phyloP scores from a whole-genome alignment of 139 green algal species.

The Chlamydomonas eustigma region DNA sequence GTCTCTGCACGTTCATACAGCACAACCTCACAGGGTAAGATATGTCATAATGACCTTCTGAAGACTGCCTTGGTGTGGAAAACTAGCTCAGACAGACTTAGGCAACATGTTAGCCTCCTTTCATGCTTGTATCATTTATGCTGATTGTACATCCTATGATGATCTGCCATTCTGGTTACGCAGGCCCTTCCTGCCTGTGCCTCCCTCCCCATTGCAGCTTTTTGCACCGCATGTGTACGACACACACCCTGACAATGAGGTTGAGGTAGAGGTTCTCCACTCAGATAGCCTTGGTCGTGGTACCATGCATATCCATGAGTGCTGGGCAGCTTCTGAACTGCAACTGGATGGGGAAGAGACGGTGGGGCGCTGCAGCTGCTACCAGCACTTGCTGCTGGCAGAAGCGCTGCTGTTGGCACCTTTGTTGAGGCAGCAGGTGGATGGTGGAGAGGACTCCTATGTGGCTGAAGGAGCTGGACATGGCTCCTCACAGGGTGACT shows the following conservation, averaged over 20 bases:
- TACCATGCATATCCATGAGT: slow-evolving; percentile 24
- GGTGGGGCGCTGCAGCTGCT: slow-evolving; percentile 29
- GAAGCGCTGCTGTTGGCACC: slow-evolving; percentile 47
- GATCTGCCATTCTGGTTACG: too few species aligned
- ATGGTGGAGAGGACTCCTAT: neutral
- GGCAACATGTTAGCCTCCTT: too few species aligned
- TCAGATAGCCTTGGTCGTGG: slow-evolving; percentile 8
- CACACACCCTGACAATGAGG: neutral
- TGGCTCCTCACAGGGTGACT: neutral
- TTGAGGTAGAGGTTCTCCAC: neutral
- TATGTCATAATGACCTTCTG: too few species aligned
- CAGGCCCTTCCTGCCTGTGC: neutral
- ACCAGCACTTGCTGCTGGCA: slow-evolving; percentile 77
- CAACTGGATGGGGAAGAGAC: slow-evolving; percentile 71
- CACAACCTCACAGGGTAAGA: slow-evolving; percentile 68
- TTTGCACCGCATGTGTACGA: neutral
- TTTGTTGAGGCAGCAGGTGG: slow-evolving; percentile 18
- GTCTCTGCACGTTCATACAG: slow-evolving; percentile 59
- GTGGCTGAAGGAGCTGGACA: neutral
- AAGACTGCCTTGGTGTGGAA: too few species aligned
- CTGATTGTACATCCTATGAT: too few species aligned
- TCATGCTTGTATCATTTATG: too few species aligned
- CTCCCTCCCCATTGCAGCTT: neutral
- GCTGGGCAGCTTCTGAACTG: slow-evolving; percentile 45
- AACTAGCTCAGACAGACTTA: too few species aligned